These are phyloP conservation scores for Annona cherimola DNA, from an alignment of 164 flowering plant species.

Conservation along the genomic window DNA sequence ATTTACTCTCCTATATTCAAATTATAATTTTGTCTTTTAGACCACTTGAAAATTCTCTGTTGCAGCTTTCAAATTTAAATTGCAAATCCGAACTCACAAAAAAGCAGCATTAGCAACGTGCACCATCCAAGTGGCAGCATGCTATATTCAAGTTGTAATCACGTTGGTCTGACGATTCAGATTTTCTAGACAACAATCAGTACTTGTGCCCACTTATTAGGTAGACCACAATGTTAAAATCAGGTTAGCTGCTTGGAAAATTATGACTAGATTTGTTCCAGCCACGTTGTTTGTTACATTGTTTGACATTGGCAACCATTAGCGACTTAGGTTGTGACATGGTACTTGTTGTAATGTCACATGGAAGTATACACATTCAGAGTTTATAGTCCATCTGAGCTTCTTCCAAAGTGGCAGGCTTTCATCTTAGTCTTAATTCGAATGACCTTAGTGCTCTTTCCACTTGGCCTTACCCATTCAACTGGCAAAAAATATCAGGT, in stretches of 20 bases:
- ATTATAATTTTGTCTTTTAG: too few species aligned
- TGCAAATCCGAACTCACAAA: too few species aligned
- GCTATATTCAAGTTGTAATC: not conserved
- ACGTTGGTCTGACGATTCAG: not conserved
- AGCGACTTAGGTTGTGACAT: not conserved
- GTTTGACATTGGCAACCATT: not conserved
- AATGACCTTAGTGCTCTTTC: not conserved
- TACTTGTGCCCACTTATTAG: not conserved
- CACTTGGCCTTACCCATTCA: too few species aligned
- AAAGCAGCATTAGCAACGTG: too few species aligned
- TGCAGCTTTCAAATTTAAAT: too few species aligned
- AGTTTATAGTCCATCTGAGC: not conserved
- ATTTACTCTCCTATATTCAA: too few species aligned
- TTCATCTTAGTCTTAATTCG: too few species aligned
- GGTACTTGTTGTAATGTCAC: not conserved
- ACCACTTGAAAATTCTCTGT: too few species aligned
- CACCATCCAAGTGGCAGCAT: too few species aligned
- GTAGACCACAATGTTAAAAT: not conserved
- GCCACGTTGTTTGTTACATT: not conserved
- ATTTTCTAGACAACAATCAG: not conserved
- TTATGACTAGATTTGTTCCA: not conserved
- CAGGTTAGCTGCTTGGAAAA: not conserved
- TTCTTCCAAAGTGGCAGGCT: not conserved
- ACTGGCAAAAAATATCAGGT: too few species aligned
- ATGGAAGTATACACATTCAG: not conserved